A percentile compares a stretch with the other conserved stretches of the same genome.
phyloP scores from a whole-genome alignment of 345 rosid species.

The Moricandia arvensis region DNA sequence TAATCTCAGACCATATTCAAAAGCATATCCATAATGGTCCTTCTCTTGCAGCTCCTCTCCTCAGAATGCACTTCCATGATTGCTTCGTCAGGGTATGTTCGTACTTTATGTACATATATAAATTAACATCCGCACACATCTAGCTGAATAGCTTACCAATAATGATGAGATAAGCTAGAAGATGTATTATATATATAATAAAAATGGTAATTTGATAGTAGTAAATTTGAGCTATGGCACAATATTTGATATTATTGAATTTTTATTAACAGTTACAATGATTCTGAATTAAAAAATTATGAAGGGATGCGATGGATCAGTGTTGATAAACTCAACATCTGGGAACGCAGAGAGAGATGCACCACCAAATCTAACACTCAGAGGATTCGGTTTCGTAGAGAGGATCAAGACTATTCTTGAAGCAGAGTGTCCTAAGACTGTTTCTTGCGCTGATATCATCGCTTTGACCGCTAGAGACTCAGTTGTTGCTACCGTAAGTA shows the following conservation, averaged over 20 bases:
- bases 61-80: slow-evolving; percentile 92
- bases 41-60: slow-evolving; percentile 68
- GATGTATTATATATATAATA: not conserved
- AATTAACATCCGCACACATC: not conserved
- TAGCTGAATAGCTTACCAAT: not conserved
- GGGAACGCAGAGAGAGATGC: slow-evolving; percentile 60
- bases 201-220: not conserved
- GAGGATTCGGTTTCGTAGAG: slow-evolving; percentile 78
- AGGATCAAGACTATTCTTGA: slow-evolving; percentile 62
- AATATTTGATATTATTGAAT: not conserved
- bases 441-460: slow-evolving; percentile 79
- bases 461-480: slow-evolving; percentile 73
- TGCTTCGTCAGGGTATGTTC: slow-evolving; percentile 69
- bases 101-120: not conserved
- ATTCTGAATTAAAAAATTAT: not conserved
- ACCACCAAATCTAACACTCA: slow-evolving; percentile 60
- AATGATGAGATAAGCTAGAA: not conserved
- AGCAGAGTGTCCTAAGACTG: slow-evolving; percentile 65
- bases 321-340: slow-evolving; percentile 71
- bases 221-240: slow-evolving; percentile 3
- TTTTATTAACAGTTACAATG: not conserved
- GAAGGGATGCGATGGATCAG: slow-evolving; percentile 90
- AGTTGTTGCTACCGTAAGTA: slow-evolving; percentile 59
- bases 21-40: slow-evolving; percentile 65
- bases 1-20: slow-evolving; percentile 52